phyloP scores from a whole-genome alignment of 257 asterid genomes.

The Solanum bulbocastanum region DNA sequence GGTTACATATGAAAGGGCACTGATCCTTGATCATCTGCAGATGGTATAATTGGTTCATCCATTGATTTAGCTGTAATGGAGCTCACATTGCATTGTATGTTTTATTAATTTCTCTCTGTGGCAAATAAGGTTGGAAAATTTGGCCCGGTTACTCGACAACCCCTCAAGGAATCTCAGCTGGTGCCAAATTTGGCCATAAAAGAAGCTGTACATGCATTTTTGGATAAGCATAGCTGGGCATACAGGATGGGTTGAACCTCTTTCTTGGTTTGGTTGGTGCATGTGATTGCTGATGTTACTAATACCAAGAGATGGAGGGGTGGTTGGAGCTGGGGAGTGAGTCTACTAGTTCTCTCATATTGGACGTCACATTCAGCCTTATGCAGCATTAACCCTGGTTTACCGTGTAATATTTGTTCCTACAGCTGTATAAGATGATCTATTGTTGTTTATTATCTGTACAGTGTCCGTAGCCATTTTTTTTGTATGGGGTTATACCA shows the following conservation, averaged over 20 bases:
- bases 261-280: background rate
- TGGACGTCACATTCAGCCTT: background rate
- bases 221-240: slow-evolving; percentile 79
- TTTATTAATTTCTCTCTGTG: background rate
- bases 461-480: background rate
- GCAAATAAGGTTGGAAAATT: slow-evolving; percentile 63
- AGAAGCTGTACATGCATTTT: slow-evolving; percentile 73
- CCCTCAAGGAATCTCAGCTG: slow-evolving; percentile 51
- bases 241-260: slow-evolving; percentile 40
- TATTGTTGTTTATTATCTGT: background rate
- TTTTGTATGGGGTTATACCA: background rate
- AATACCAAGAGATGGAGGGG: background rate
- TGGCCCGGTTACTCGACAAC: slow-evolving; percentile 72
- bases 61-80: background rate
- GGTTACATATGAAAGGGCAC: slow-evolving; percentile 81
- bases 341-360: background rate
- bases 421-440: background rate
- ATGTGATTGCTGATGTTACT: background rate
- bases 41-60: slow-evolving; percentile 32
- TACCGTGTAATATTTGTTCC: background rate
- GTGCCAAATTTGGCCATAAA: slow-evolving; percentile 79
- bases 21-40: slow-evolving; percentile 57
- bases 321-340: background rate
- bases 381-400: background rate
- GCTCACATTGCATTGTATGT: background rate